Evolutionary conservation across 306 rosid species (phyloP), one percentile per base, ranked within the genome.

Genomic region (Acacia confusa): DNA sequence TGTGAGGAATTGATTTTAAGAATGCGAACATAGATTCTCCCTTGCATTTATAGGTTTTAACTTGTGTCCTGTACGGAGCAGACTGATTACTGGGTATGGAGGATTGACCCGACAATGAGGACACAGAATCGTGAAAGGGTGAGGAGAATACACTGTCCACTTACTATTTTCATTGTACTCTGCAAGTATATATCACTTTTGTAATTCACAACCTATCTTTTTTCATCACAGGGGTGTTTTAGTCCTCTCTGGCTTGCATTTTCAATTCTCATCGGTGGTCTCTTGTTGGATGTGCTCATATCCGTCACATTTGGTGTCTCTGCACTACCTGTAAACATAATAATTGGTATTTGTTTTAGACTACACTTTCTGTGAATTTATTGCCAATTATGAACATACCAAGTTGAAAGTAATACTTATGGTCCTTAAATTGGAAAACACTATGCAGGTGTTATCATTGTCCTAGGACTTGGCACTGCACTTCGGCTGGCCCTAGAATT

Each of bases 301-400:
- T 68, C 72, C 72, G 20, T 68, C 72, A 68, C 72, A 22, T 68
- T 68, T n/a, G 72, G 72, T 38, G 72, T 68, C 72, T 68, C 72
- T 36, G 72, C 72, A 36, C 72, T 68, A 1, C 72, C 72, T 20
- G 72, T 68, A 68, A 68, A 68, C 22, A 68, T 68, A 19, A 68
- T 68, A 68, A 68, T 68, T 1, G 72, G 72, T 68, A 68, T 19
- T 36, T 36, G 72, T 38, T 38, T 67, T 9, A 36, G 2, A n/a
- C 45, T 36, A 38, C 50, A 3, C 72, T 68, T 68, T 8, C 72
- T 68, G 27, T 67, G 72, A 20, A 38, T 68, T 68, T 20, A 38
- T 27, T 68, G 48, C 48, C 7, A 38, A 38, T 20, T 6, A 3
- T 68, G 72, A 68, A 38, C 27, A 36, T 68, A n/a, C 72, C 72